Conservation (phyloP, 2,329 filamentous ascomycete species). For the Neoscytalidium dimidiatum region DNA sequence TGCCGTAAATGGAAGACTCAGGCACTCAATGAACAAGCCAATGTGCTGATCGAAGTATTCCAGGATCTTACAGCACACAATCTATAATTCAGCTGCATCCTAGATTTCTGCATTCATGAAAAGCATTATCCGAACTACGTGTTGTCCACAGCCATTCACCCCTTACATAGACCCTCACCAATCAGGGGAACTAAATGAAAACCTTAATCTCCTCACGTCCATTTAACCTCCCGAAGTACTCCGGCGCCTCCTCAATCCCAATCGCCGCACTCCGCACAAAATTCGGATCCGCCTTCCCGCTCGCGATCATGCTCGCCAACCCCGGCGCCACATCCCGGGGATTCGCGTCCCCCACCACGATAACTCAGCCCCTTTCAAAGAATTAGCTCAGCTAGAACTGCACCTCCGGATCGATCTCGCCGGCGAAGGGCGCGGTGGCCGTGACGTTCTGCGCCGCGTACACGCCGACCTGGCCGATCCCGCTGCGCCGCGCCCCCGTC, state of each 20-base stretch:
- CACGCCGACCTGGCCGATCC: neutral
- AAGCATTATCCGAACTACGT: too few relatives aligned
- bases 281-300: neutral
- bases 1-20: too few relatives aligned
- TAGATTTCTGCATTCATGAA: too few relatives aligned
- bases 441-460: neutral
- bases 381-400: neutral
- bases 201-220: neutral
- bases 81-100: too few relatives aligned
- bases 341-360: too few relatives aligned
- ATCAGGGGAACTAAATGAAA: neutral
- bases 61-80: too few relatives aligned
- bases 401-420: neutral
- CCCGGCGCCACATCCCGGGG: neutral
- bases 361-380: neutral
- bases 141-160: too few relatives aligned
- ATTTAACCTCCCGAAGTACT: neutral
- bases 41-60: too few relatives aligned
- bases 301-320: neutral
- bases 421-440: neutral
- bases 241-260: neutral
- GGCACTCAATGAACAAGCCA: too few relatives aligned
- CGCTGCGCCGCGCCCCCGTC: too few relatives aligned
- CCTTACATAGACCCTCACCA: too few relatives aligned
- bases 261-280: neutral